phyloP scores from a whole-genome alignment of 1,284 basidiomycete genomes.

The Cutaneotrichosporon dermatis region DNA sequence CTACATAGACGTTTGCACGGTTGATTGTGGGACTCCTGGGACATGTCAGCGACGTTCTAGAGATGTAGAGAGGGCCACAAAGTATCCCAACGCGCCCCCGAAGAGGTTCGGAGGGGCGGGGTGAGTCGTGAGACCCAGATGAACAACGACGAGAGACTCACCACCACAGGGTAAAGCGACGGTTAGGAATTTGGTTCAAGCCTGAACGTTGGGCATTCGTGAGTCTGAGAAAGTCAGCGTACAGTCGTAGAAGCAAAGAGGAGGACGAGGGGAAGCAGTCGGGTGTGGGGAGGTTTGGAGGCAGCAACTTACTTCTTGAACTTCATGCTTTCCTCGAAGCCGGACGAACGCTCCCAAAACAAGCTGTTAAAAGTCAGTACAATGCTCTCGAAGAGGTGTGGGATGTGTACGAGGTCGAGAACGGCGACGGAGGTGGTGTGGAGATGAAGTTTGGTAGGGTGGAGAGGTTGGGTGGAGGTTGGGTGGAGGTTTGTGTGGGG shows the following conservation, averaged over 20 bases:
- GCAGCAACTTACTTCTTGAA: constrained; percentile 64
- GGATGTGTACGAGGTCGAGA: not conserved
- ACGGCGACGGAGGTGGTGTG: not conserved
- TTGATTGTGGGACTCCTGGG: constrained; percentile 63
- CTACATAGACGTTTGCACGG: constrained; percentile 84
- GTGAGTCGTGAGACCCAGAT: constrained; percentile 58
- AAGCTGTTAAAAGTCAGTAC: constrained; percentile 51
- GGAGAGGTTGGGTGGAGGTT: too few relatives aligned
- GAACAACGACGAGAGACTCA: constrained; percentile 61
- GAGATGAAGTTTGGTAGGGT: too few relatives aligned
- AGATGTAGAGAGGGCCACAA: too few relatives aligned
- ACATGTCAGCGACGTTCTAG: too few relatives aligned
- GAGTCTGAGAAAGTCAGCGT: constrained; percentile 21
- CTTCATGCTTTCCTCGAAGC: constrained; percentile 59
- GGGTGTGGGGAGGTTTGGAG: not conserved
- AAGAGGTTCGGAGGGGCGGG: not conserved
- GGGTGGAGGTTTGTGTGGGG: too few relatives aligned
- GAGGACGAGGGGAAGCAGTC: not conserved
- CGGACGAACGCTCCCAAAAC: constrained; percentile 88
- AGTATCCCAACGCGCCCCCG: not conserved
- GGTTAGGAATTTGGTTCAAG: constrained; percentile 79
- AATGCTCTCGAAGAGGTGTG: not conserved
- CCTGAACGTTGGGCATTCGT: constrained; percentile 65
- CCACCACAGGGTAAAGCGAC: constrained; percentile 99
- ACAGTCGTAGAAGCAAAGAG: not conserved